Evolutionary conservation across 1,139 yeast species (phyloP), one percentile per base, ranked within the genome.

Genomic region (Sugiyamaella xylanicola): DNA sequence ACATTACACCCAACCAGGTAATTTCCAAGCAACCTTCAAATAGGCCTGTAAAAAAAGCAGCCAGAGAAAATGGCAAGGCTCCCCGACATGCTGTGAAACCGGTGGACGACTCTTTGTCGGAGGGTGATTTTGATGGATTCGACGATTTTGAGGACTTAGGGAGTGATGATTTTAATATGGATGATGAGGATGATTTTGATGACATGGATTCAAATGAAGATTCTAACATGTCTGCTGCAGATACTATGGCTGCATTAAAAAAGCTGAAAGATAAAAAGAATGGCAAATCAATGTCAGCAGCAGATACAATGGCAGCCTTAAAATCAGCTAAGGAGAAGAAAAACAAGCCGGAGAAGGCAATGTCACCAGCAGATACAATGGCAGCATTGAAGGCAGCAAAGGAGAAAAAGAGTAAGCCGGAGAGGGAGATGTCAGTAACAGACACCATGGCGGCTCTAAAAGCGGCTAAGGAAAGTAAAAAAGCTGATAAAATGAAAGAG

Each of bases 401-500:
- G 54, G 44, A 15, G n/a, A 32, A 45, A 46, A 47, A 53, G 5
- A 25, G 29, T 25, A 44, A 27, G 17, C 55, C 54, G 17, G 22
- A 5, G 19, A 15, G 13, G 3, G 4, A 11, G n/a, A 20, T 45
- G 39, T 27, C 49, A 2, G 49, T 16, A 5, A 19, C 25, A 57
- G 77, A 77, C 55, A 79, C 82, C 3, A 64, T 77, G 64, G 77
- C 76, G 0, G 77, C 77, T 39, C 67, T 78, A 27, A 77, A 75
- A 59, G 55, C 59, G 7, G 20, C 40, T 2, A 61, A 61, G 35
- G 46, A 49, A 16, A 53, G 58, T 43, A 51, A 54, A 22, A 29
- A 7, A 25, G 35, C 8, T 11, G 16, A 22, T 17, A 36, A 20
- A 47, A 8, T 20, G 20, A 7, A 20, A 37, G 13, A n/a, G 9